Evolutionary conservation across 2,329 filamentous ascomycete species (phyloP).

Genomic region (Colletotrichum sansevieriae): DNA sequence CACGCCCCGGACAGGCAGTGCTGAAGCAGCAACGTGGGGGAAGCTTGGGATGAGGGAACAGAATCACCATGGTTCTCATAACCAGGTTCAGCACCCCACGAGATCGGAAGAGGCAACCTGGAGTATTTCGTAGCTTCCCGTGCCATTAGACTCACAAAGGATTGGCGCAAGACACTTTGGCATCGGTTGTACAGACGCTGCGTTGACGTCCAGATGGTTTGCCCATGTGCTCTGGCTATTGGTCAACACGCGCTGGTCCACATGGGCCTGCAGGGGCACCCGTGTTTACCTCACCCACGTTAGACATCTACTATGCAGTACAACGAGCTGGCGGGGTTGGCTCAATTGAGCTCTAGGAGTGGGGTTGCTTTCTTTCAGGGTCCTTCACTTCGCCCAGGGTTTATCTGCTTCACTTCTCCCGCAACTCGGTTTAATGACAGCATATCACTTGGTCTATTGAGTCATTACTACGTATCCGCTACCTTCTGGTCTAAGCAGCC

Average conservation of each 20-base stretch:
- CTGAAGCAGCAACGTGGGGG: constrained; percentile 15
- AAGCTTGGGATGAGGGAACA: constrained; percentile 8
- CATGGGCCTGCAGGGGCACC: constrained; percentile 29
- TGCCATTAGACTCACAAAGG: constrained; percentile 29
- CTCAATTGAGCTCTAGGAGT: constrained; percentile 32
- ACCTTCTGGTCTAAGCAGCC: background rate
- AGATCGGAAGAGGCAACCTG: constrained; percentile 18
- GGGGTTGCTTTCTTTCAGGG: constrained; percentile 36
- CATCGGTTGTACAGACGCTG: constrained; percentile 6
- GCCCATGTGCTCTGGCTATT: constrained; percentile 60
- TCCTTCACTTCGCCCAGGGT: constrained; percentile 18
- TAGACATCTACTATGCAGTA: constrained; percentile 24
- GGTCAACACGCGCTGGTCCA: constrained; percentile 48
- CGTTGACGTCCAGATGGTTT: constrained; percentile 40
- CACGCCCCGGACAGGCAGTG: background rate
- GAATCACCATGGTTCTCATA: background rate
- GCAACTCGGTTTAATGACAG: constrained; percentile 21
- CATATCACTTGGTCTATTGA: constrained; percentile 6
- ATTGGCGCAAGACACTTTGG: constrained; percentile 38
- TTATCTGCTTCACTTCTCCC: background rate
- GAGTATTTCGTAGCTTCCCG: constrained; percentile 26
- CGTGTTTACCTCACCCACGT: constrained; percentile 31
- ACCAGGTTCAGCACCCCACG: constrained; percentile 18
- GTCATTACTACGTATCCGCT: constrained; percentile 17
- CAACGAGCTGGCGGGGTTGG: constrained; percentile 35